Evolutionary conservation across 2,329 filamentous ascomycete genomes (phyloP), one percentile per base, ranked within the genome.

Genomic region (Decorospora gaudefroyi): DNA sequence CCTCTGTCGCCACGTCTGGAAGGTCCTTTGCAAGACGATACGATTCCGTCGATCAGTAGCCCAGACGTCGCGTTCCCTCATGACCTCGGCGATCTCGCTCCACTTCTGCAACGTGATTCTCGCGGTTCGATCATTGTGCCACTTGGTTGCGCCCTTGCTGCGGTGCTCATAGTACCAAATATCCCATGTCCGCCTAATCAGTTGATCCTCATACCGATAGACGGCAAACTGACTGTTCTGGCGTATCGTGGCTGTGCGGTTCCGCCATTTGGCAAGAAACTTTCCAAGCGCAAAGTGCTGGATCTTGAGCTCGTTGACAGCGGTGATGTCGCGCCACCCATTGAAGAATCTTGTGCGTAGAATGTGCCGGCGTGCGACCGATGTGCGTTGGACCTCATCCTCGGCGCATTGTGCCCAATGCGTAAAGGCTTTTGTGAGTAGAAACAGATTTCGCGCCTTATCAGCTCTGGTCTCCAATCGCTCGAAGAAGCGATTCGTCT

Each of bases 401-500:
- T 77, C 78, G 8, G 87, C 79, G 36, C 79, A 75, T 41, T 80
- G 78, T 8, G 80, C 79, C 89, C 89, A 95, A 52, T 86, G 82
- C 1, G 76, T 79, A 43, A 88, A 83, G 2, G 81, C 78, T 64
- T 83, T 85, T 3, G 77, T 80, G 44, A 86, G 68, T 5, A 89
- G 74, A 55, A 83, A 86, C 8, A 87, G 70, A 60, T 87, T 78
- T 46, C 86, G 80, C 31, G 85, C 84, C 54, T 80, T 78, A 1
- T 73, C 75, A 19, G 86, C 86, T 31, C 83, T 79, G 36, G 71
- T 74, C 62, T 85, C 82, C 11, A 84, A 70, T 34, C 76, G 75
- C 12, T 72, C 72, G 53, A 78, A 83, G 53, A 81, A 83, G 25
- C 69, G 71, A 34, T 80, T 74, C 5, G 74, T 80, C 52, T 78